Base-by-base conservation (phyloP, 768 basidiomycete genomes). In the Coprinellus micaceus region DNA sequence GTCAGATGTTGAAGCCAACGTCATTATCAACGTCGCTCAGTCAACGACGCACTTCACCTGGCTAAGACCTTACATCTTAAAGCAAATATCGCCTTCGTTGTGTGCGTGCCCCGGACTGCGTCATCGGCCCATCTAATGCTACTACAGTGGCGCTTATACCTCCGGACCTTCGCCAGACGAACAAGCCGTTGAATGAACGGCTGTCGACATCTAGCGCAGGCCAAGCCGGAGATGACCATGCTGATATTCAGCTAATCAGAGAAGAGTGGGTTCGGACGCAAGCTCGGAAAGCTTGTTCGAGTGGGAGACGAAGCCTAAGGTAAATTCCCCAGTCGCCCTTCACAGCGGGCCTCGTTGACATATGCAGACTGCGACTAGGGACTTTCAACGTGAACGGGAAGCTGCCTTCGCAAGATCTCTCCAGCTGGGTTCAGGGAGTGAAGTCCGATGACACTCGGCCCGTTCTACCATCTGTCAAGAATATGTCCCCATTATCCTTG, bases 301-400 rank as follows among this genome's bases (percentile, higher is more conserved):
- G 63, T 46, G 74, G 71, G n/a, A 65, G 63, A 45, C 60, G 67
- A 37, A 59, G 58, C 44, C 59, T 80, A n/a, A 71, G 62, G 71
- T 74, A 51, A 4, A 53, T 48, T 7, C n/a, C 30, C 54, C 22
- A 36, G 47, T 9, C 21, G n/a, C 22, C 37, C 22, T 21, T 44
- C 12, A 40, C 21, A 33, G 26, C 25, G 21, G 30, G 44, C 25
- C 26, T 52, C 44, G 26, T 28, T 54, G 5, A 52, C n/a, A 12
- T 53, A 37, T 7, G 4, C 58, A 89, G 88, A 29, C 64, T 92
- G 48, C 84, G 88, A 5, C 57, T 88, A 17, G 89, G 91, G 21
- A 89, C 88, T 0, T 94, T 93, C 74, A 94, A 94, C 61, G 90
- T 93, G 45, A 91, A 91, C 61, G 90, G 89, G 1, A 85, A 84